Conservation (phyloP, 2,329 filamentous ascomycete species). For the Sordariomycetes sp. region DNA sequence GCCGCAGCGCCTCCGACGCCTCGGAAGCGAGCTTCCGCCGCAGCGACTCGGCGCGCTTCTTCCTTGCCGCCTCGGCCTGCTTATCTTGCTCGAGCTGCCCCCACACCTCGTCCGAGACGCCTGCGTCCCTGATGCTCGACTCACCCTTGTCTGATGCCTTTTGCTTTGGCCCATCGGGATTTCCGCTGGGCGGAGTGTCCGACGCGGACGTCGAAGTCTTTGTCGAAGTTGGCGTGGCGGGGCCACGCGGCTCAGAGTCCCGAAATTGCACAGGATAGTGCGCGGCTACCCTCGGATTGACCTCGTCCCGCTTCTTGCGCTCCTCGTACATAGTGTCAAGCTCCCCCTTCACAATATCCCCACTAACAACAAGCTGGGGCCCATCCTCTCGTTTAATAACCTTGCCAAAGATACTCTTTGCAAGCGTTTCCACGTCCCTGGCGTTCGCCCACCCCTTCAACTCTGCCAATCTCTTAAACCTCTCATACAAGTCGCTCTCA, state of each 20-base stretch:
- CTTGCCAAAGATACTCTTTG: slow-evolving; percentile 31
- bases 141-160: background rate
- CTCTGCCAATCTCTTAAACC: slow-evolving; percentile 16
- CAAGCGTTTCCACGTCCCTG: slow-evolving; percentile 44
- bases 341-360: slow-evolving; percentile 7
- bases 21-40: slow-evolving; percentile 14
- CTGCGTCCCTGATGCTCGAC: slow-evolving; percentile 27
- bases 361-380: slow-evolving; percentile 12
- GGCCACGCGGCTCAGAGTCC: slow-evolving; percentile 3
- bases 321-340: slow-evolving; percentile 13
- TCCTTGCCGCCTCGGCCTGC: slow-evolving; percentile 19
- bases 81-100: slow-evolving; percentile 40
- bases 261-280: background rate
- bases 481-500: slow-evolving; percentile 5
- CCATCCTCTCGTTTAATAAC: slow-evolving; percentile 15
- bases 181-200: background rate
- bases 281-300: background rate
- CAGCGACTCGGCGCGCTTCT: slow-evolving; percentile 17
- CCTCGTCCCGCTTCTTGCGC: slow-evolving; percentile 4
- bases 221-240: background rate
- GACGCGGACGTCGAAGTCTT: background rate
- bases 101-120: slow-evolving; percentile 49
- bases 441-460: slow-evolving; percentile 45
- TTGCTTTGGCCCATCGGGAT: background rate
- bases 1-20: slow-evolving; percentile 15